A percentile compares a stretch with the other conserved stretches of the same genome.
These are phyloP conservation scores for Pseudocercospora eumusae DNA, from an alignment of 2,329 filamentous ascomycete species.

Conservation along the genomic window DNA sequence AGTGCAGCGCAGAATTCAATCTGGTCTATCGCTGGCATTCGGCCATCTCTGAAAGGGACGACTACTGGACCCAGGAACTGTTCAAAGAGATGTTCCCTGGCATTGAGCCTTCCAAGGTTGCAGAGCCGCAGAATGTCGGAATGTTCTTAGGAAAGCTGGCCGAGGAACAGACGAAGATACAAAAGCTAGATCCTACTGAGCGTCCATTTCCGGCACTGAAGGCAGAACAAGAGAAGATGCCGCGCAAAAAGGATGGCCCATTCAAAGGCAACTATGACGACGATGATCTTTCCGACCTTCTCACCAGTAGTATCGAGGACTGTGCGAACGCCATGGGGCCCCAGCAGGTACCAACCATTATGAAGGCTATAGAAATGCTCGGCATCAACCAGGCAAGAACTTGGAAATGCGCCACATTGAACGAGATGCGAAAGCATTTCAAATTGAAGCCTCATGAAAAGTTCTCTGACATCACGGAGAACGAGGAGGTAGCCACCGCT, in stretches of 20 bases:
- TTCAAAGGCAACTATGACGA: slow-evolving; percentile 58
- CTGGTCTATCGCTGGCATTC: slow-evolving; percentile 56
- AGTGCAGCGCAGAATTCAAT: slow-evolving; percentile 57
- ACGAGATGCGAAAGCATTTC: slow-evolving; percentile 67
- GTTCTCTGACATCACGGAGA: slow-evolving; percentile 61
- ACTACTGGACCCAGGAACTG: slow-evolving; percentile 48
- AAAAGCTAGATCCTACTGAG: slow-evolving; percentile 35
- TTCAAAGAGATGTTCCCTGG: slow-evolving; percentile 40
- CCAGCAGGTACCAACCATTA: slow-evolving; percentile 58
- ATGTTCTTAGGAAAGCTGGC: slow-evolving; percentile 37
- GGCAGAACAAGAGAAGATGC: slow-evolving; percentile 33
- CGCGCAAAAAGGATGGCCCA: slow-evolving; percentile 36
- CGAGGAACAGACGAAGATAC: slow-evolving; percentile 34
- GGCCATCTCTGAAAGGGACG: slow-evolving; percentile 48
- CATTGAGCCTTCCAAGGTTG: slow-evolving; percentile 29
- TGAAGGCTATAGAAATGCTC: slow-evolving; percentile 63
- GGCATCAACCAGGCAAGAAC: slow-evolving; percentile 63
- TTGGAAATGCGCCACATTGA: slow-evolving; percentile 63
- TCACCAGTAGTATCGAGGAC: slow-evolving; percentile 62
- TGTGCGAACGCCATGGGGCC: slow-evolving; percentile 62
- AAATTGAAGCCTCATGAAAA: slow-evolving; percentile 57
- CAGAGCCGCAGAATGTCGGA: slow-evolving; percentile 32
- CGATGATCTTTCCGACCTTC: slow-evolving; percentile 57
- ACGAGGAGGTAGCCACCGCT: slow-evolving; percentile 57
- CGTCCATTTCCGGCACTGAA: slow-evolving; percentile 40